Evolutionary conservation across 345 rosid genomes (phyloP).

Genomic region (Pistacia atlantica): DNA sequence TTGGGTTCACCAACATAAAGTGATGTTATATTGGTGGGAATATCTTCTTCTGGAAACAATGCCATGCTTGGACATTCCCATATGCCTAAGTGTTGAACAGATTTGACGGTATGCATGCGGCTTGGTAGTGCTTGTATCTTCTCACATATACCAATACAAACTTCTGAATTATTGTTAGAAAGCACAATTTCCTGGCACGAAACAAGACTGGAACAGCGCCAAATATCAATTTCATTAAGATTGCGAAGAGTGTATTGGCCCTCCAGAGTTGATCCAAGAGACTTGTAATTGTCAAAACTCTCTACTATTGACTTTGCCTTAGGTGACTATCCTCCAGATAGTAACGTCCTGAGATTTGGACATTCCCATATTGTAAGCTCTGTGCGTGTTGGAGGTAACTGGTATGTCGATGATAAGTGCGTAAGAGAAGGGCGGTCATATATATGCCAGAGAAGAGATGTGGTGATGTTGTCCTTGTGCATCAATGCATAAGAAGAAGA

Average conservation of each 20-base stretch:
- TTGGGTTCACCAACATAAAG: conserved; percentile 15
- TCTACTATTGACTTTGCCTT: neutral
- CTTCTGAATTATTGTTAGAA: neutral
- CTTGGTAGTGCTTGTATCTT: neutral
- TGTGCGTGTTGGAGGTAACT: conserved; percentile 13
- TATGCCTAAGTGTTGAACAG: conserved; percentile 13
- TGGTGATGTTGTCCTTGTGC: neutral
- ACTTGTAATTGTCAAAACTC: neutral
- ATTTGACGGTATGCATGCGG: conserved; percentile 5
- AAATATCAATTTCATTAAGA: neutral
- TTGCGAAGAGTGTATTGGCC: neutral
- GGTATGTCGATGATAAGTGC: neutral
- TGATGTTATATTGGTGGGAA: conserved; percentile 21
- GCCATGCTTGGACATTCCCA: conserved; percentile 14
- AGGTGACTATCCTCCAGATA: neutral
- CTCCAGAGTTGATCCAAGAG: neutral
- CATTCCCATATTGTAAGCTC: neutral
- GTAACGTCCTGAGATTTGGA: neutral
- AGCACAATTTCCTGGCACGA: neutral
- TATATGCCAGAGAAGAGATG: neutral
- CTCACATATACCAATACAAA: too few species aligned
- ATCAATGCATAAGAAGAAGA: neutral
- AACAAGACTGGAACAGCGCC: neutral
- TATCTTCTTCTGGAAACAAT: conserved; percentile 21
- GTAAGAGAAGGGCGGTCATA: neutral